Percentiles rank a stretch among this genome's conserved stretches.
phyloP scores from a whole-genome alignment of 441 rosid genomes.

The Gossypium laxum region DNA sequence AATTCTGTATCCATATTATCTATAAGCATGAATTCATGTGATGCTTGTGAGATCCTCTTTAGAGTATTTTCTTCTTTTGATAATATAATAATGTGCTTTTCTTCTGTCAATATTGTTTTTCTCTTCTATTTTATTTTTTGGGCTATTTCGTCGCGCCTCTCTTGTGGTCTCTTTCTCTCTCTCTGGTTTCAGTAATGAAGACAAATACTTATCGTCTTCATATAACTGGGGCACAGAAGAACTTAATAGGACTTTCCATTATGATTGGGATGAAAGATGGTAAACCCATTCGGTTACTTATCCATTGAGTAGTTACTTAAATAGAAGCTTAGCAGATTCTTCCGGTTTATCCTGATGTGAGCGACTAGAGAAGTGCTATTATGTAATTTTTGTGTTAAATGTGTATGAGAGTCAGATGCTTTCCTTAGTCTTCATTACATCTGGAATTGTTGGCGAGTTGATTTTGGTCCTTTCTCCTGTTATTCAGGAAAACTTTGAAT shows the following conservation, averaged over 20 bases:
- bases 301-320: neutral
- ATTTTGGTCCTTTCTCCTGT: neutral
- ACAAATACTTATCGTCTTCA: neutral
- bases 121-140: neutral
- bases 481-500: neutral
- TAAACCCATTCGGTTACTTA: neutral
- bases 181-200: neutral
- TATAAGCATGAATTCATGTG: neutral
- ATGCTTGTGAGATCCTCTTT: neutral
- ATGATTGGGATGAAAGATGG: neutral
- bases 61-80: neutral
- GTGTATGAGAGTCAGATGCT: too few species aligned
- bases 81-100: neutral
- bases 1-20: neutral
- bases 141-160: neutral
- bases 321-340: neutral
- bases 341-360: neutral
- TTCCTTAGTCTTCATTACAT: too few species aligned
- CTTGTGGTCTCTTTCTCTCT: neutral
- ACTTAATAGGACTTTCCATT: neutral
- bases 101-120: neutral
- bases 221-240: neutral
- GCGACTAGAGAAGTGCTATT: neutral
- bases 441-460: too few species aligned
- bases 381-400: neutral